phyloP scores from a whole-genome alignment of 2,329 filamentous ascomycete genomes.

The Fonsecaea pedrosoi region DNA sequence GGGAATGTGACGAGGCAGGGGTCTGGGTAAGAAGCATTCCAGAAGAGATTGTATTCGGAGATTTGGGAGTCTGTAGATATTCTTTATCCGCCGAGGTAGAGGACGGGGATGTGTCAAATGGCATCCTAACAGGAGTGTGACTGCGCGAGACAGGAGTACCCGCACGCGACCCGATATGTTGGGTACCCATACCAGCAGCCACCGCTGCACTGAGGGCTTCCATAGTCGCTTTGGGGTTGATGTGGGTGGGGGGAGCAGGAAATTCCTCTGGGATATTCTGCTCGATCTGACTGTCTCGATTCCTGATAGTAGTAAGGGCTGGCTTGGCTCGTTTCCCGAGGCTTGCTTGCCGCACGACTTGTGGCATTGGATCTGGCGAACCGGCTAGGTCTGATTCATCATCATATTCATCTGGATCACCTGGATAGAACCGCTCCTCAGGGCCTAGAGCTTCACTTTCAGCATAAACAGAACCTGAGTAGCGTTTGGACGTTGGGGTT shows the following conservation, averaged over 20 bases:
- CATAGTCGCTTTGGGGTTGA: conserved; percentile 34
- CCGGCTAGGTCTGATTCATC: conserved; percentile 12
- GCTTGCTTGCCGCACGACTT: conserved; percentile 51
- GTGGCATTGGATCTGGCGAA: conserved; percentile 32
- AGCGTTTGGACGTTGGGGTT: conserved; percentile 30
- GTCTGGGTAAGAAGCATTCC: conserved; percentile 23
- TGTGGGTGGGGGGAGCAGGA: conserved; percentile 12
- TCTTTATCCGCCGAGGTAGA: conserved; percentile 34
- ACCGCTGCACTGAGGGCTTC: conserved; percentile 37
- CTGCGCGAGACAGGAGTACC: conserved; percentile 29
- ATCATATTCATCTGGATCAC: conserved; percentile 13
- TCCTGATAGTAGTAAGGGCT: conserved; percentile 50
- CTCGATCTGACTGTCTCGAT: conserved; percentile 39
- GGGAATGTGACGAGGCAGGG: conserved; percentile 28
- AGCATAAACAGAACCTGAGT: conserved; percentile 35
- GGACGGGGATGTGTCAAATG: conserved; percentile 32
- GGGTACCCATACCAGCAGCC: conserved; percentile 30
- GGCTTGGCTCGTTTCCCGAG: conserved; percentile 51
- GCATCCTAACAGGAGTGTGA: conserved; percentile 35
- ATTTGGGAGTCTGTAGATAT: conserved; percentile 33
- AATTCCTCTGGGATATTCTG: conserved; percentile 33
- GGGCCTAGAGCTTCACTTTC: conserved; percentile 32
- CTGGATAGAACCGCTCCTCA: conserved; percentile 21
- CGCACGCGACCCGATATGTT: conserved; percentile 12
- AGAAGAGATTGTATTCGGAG: conserved; percentile 29